Percentiles rank a stretch among this genome's conserved stretches.
These are phyloP conservation scores for Solanum hybrid DNA, from an alignment of 305 asterid genomes.

Conservation along the genomic window DNA sequence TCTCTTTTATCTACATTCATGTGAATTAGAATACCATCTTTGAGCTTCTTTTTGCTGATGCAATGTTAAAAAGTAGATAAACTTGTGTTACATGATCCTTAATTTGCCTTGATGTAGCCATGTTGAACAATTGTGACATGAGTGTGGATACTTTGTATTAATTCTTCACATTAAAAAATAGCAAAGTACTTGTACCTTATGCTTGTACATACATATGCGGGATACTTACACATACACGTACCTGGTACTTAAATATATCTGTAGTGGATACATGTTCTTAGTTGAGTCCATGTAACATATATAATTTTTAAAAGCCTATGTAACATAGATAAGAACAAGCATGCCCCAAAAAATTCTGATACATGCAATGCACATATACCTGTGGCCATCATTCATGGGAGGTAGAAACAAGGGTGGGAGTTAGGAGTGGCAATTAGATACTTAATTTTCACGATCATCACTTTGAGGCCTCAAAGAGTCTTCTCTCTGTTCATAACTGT, in stretches of 20 bases:
- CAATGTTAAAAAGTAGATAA: background rate
- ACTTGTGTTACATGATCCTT: background rate
- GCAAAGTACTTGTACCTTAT: background rate
- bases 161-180: background rate
- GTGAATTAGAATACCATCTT: background rate
- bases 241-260: background rate
- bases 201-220: background rate
- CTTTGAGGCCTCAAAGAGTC: background rate
- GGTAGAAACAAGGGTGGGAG: background rate
- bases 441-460: background rate
- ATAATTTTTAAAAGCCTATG: background rate
- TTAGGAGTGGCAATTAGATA: background rate
- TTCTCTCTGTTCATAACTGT: background rate
- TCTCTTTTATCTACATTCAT: constrained; percentile 9
- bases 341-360: background rate
- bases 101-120: background rate
- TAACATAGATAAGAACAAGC: background rate
- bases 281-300: background rate
- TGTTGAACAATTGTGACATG: background rate
- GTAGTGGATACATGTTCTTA: background rate
- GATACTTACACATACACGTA: background rate
- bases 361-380: background rate
- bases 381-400: background rate
- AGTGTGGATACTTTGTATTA: background rate
- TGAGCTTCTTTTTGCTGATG: background rate